Evolutionary conservation across 1,284 basidiomycete species (phyloP), one percentile per base, ranked within the genome.

Genomic region (Malassezia cuniculi): DNA sequence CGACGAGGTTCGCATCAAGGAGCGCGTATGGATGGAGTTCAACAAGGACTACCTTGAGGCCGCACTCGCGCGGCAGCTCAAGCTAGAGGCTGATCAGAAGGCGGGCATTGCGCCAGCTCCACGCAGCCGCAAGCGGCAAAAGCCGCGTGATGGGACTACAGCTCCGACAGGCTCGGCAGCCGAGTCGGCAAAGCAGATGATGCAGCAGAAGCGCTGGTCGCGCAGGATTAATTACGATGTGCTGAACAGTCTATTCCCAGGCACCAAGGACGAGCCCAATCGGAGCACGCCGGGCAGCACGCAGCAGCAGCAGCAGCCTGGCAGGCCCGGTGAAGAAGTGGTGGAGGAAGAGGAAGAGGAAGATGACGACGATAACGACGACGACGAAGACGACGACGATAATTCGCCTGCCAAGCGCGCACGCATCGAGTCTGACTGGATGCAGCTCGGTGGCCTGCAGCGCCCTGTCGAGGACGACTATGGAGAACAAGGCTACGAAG

Each of bases 1-100:
- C 31, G 82, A 84, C 18, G 90, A 95, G 68, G 80, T 85, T 5
- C 78, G 76, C 63, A 76, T 86, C 60, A 93, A 89, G 67, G 86
- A 90, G 60, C 78, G 87, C 18, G 78, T 97, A 14, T 97, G 93
- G 93, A 83, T 95, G 47, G 86, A 90, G 69, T 75, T 87, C 65
- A 97, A 97, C 69, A 78, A 77, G 52, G 86, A 93, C 38, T 97
- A 93, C 71, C 71, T 97, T 34, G 84, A 93, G 66, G 79, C 82
- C 31, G 52, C 48, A 27, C 51, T 66, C 33, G 51, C 56, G 20
- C 57, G 56, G 33, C 58, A 61, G 39, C 47, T 66, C 32, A 64
- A 66, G 47, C 40, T 57, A 19, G 61, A 66, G 37, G 52, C 54
- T 25, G 58, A 65, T 31, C 52, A 58, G 27, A 66, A 60, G 43